phyloP scores from a whole-genome alignment of 2,329 filamentous ascomycete genomes.

The Botryotinia calthae region DNA sequence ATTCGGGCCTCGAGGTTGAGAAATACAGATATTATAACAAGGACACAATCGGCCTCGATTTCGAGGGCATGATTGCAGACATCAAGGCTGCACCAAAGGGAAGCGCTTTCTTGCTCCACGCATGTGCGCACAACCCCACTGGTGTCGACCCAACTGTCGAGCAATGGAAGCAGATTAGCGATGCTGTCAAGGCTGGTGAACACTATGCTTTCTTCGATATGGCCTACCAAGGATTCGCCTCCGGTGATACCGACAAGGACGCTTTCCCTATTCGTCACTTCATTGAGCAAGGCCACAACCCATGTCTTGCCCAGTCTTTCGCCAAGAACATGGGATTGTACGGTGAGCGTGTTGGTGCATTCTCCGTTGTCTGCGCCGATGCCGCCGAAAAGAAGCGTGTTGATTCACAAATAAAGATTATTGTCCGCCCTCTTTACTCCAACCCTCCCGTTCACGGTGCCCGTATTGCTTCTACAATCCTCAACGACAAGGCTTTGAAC shows the following conservation, averaged over 20 bases:
- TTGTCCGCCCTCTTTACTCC: conserved; percentile 95
- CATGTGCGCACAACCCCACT: conserved; percentile 96
- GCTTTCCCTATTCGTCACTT: conserved; percentile 94
- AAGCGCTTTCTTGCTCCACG: conserved; percentile 91
- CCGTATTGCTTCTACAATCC: conserved; percentile 86
- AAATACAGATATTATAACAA: conserved; percentile 99
- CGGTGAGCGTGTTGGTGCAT: conserved; percentile 95
- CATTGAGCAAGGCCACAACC: conserved; percentile 84
- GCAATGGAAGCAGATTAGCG: conserved; percentile 90
- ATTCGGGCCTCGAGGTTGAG: conserved; percentile 85
- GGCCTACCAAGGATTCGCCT: conserved; percentile 98
- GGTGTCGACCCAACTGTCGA: conserved; percentile 88
- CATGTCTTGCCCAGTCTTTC: conserved; percentile 88
- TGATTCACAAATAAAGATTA: conserved; percentile 97
- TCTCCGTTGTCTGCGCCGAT: conserved; percentile 84
- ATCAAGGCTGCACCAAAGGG: conserved; percentile 83
- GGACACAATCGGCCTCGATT: conserved; percentile 96
- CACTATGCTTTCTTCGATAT: conserved; percentile 99
- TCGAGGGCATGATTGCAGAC: conserved; percentile 87
- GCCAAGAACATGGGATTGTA: conserved; percentile 99
- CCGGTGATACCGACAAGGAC: conserved; percentile 85
- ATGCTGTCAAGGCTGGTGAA: conserved; percentile 77
- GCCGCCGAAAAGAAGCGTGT: conserved; percentile 92
- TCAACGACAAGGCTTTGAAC: conserved; percentile 81
- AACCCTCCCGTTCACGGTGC: conserved; percentile 97